These are phyloP conservation scores for Juglanconis oblonga DNA, from an alignment of 2,329 filamentous ascomycete genomes.

Conservation along the genomic window DNA sequence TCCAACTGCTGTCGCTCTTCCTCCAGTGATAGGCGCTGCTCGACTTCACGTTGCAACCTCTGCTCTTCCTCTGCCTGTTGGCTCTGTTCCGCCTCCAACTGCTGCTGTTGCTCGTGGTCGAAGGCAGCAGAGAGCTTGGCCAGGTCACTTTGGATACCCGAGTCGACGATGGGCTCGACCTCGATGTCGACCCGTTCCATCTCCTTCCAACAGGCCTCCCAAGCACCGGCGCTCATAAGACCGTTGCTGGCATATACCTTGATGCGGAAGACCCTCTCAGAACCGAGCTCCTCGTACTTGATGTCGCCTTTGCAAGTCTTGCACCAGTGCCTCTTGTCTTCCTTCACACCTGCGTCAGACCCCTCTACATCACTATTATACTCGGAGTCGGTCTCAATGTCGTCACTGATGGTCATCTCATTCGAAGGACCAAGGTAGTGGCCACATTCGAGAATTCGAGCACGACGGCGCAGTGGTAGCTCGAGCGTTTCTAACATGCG, in stretches of 20 bases:
- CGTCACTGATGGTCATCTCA: constrained; percentile 37
- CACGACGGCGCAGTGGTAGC: constrained; percentile 60
- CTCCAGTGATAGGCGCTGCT: constrained; percentile 11
- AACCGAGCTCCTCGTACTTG: constrained; percentile 49
- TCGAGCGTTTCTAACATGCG: constrained; percentile 72
- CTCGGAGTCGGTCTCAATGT: constrained; percentile 44
- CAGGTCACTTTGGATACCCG: constrained; percentile 56
- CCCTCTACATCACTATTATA: constrained; percentile 33
- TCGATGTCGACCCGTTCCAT: constrained; percentile 99
- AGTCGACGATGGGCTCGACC: constrained; percentile 70
- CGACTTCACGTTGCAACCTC: constrained; percentile 7
- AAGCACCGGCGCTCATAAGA: constrained; percentile 85
- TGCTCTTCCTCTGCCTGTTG: constrained; percentile 31
- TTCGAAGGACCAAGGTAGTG: constrained; percentile 68
- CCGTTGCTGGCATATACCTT: constrained; percentile 95
- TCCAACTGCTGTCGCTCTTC: constrained; percentile 15
- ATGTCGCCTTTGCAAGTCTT: constrained; percentile 54
- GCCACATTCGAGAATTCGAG: constrained; percentile 70
- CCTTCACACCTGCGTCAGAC: constrained; percentile 7
- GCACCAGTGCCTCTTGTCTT: constrained; percentile 52
- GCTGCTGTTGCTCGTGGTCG: constrained; percentile 23
- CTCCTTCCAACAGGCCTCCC: constrained; percentile 91
- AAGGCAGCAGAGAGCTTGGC: constrained; percentile 45
- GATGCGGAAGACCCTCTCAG: constrained; percentile 65
- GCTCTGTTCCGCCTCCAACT: constrained; percentile 38